phyloP scores from a whole-genome alignment of 2,329 filamentous ascomycete species.

The Pestalotiopsis sp. region DNA sequence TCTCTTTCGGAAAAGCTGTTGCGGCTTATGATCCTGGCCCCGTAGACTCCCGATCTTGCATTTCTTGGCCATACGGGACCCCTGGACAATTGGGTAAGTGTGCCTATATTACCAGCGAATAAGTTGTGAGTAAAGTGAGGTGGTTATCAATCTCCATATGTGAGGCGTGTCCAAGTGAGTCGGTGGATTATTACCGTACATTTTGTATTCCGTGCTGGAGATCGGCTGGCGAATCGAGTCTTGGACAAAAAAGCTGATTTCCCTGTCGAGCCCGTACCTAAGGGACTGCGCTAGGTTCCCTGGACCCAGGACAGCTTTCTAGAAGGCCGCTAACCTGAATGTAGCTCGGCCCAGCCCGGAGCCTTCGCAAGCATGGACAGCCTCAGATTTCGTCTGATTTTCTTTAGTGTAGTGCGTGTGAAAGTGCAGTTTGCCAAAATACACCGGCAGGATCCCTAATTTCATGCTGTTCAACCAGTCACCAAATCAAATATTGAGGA shows the following conservation, averaged over 20 bases:
- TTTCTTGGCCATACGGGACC: neutral
- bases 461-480: neutral
- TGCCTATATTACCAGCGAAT: neutral
- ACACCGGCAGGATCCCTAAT: neutral
- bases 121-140: neutral
- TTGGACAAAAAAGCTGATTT: too few species aligned
- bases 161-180: too few species aligned
- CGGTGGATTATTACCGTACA: too few species aligned
- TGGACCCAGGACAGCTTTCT: neutral
- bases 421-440: neutral
- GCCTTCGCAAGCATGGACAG: conserved; percentile 7
- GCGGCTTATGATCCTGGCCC: neutral
- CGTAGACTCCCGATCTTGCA: conserved; percentile 9
- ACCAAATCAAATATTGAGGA: neutral
- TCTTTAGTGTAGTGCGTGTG: neutral
- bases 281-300: neutral
- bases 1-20: neutral
- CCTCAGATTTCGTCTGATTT: conserved; percentile 6
- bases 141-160: too few species aligned
- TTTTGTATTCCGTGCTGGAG: too few species aligned
- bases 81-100: too few species aligned
- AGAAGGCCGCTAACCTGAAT: neutral
- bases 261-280: neutral
- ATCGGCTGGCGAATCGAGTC: too few species aligned
- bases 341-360: neutral